Base-by-base conservation (phyloP, 1,139 yeast genomes). In the Ogataea hybrid region DNA sequence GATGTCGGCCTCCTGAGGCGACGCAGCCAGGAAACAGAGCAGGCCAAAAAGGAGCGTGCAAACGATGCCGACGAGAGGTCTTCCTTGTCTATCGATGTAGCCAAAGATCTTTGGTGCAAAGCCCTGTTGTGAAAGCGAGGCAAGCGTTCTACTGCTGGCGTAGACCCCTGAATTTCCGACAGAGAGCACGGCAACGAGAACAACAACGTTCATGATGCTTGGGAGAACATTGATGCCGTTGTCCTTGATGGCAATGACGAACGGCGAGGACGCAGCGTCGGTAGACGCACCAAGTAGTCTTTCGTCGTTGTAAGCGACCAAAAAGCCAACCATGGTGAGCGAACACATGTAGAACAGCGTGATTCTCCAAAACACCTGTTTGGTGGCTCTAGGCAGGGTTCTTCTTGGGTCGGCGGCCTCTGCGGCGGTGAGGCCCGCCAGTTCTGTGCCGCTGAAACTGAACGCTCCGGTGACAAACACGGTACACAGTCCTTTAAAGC, bases 401-500 rank as follows among this genome's bases (percentile, higher is more conserved):
- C 68, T 70, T 57, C 81, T 68, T 28, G 94, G 94, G 58, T 82
- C 78, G 29, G 69, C 70, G 27, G 92, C 77, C 63, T 85, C 94
- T 9, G 89, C 86, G 15, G 92, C 86, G 6, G 92, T 86, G 49
- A 86, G 68, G 31, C 89, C 89, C 37, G 81, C 81, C 59, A 82
- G 69, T 63, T 84, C 94, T 40, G 82, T 75, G 50, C 89, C 89
- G 42, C 88, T 86, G 57, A 84, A 82, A 8, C 94, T 77, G 62
- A 85, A 87, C 2, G 95, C 92, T n/a, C 94, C 90, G 17, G 80
- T 75, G 39, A 87, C 85, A 56, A 87, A 82, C 17, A 83, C 82
- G 10, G 84, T 69, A 52, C 85, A 75, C 22, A 85, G 76, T 45
- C 95, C 95, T 59, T 86, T 85, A 69, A 75, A 85, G 43, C 65